These are phyloP conservation scores for Fonsecaea pugnacius DNA, from an alignment of 2,329 filamentous ascomycete genomes.

Conservation along the genomic window DNA sequence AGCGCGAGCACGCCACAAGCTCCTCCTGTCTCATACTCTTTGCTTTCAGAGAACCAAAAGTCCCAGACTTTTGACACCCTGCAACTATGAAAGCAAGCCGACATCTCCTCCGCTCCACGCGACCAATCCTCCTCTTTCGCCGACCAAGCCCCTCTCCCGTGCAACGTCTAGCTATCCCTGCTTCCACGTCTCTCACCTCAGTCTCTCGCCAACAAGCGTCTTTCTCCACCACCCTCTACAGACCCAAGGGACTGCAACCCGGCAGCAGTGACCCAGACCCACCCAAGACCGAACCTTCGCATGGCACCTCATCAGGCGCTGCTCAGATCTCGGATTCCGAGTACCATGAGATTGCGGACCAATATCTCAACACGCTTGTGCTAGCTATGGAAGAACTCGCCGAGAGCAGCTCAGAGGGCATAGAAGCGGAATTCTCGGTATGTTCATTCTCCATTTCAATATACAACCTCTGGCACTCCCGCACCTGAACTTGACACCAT, in stretches of 20 bases:
- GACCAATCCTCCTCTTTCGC: constrained; percentile 11
- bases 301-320: constrained; percentile 47
- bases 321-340: constrained; percentile 69
- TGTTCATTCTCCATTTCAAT: constrained; percentile 38
- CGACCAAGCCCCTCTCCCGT: constrained; percentile 3
- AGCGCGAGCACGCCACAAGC: not conserved
- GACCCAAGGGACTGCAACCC: constrained; percentile 62
- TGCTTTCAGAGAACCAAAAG: not conserved
- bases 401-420: constrained; percentile 67
- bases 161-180: constrained; percentile 3
- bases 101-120: constrained; percentile 17
- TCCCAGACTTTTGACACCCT: not conserved
- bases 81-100: constrained; percentile 23
- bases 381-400: constrained; percentile 71
- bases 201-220: not conserved
- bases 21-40: not conserved
- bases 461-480: not conserved
- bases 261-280: constrained; percentile 59
- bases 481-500: not conserved
- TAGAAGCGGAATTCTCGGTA: constrained; percentile 91
- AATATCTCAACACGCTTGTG: constrained; percentile 68
- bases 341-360: constrained; percentile 78
- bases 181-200: not conserved
- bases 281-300: constrained; percentile 48
- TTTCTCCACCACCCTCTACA: constrained; percentile 21